phyloP scores from a whole-genome alignment of 129 eudicot species.

The Flaveria sonorensis region DNA sequence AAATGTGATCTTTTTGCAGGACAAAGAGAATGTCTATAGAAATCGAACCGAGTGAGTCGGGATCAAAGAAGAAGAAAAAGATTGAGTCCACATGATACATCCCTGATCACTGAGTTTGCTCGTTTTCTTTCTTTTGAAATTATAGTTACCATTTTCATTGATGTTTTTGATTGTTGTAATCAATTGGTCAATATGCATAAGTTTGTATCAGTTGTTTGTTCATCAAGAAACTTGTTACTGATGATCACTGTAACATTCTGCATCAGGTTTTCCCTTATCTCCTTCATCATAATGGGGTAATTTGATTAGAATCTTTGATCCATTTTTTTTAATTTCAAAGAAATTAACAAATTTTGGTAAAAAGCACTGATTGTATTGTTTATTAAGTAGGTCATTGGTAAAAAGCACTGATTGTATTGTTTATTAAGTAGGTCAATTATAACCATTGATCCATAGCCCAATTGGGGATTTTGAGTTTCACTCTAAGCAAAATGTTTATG shows the following conservation, averaged over 20 bases:
- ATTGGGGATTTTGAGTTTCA: too few species aligned
- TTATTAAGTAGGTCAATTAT: background rate
- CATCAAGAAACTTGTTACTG: background rate
- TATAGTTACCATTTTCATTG: background rate
- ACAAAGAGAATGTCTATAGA: constrained; percentile 79
- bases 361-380: background rate
- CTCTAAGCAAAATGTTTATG: too few species aligned
- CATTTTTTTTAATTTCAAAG: background rate
- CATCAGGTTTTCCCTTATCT: background rate
- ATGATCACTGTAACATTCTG: background rate
- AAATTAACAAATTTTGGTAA: background rate
- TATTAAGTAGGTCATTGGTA: background rate
- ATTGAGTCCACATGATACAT: constrained; percentile 37
- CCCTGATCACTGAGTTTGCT: constrained; percentile 5
- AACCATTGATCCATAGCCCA: too few species aligned
- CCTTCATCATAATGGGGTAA: background rate
- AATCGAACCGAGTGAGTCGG: constrained; percentile 51
- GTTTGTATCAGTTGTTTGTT: constrained; percentile 1
- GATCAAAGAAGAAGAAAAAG: constrained; percentile 78
- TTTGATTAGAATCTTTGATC: background rate
- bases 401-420: background rate
- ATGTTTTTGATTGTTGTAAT: constrained; percentile 24
- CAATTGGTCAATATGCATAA: constrained; percentile 19
- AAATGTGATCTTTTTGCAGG: constrained; percentile 40
- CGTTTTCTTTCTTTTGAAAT: constrained; percentile 11